Percentiles rank a stretch among this genome's conserved stretches.
Conservation (phyloP, 208 protist species). For the Crithidia brevicula region DNA sequence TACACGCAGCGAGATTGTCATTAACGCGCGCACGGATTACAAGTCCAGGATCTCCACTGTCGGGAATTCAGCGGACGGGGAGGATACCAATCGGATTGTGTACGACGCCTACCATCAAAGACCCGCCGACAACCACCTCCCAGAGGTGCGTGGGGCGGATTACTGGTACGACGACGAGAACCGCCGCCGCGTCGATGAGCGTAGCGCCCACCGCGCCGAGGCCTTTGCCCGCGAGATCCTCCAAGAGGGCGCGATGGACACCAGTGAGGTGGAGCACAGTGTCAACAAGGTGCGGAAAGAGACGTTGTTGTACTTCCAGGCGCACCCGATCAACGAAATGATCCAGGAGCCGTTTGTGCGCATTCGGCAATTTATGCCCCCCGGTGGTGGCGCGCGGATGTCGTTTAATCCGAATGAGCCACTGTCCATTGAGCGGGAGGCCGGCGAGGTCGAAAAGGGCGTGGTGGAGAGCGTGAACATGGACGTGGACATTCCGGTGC, state of each 20-base stretch:
- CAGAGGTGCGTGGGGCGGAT: conserved; percentile 64
- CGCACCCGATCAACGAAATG: conserved; percentile 91
- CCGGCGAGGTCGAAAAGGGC: neutral
- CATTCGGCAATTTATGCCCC: conserved; percentile 55
- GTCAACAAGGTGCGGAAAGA: conserved; percentile 71
- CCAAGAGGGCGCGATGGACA: conserved; percentile 78
- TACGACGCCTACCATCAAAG: conserved; percentile 83
- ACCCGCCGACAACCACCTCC: conserved; percentile 46
- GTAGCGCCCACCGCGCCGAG: conserved; percentile 39
- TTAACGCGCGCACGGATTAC: conserved; percentile 58
- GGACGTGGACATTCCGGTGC: conserved; percentile 73
- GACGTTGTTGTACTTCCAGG: conserved; percentile 84
- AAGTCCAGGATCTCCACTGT: conserved; percentile 25
- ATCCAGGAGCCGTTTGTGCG: conserved; percentile 89
- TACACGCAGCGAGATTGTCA: conserved; percentile 27
- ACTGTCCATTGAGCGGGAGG: conserved; percentile 2
- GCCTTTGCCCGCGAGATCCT: conserved; percentile 57
- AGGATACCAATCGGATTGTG: conserved; percentile 22
- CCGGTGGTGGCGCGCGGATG: conserved; percentile 33
- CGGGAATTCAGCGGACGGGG: conserved; percentile 2
- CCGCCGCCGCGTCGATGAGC: conserved; percentile 52
- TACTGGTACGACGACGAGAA: conserved; percentile 68
- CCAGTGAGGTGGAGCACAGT: conserved; percentile 70
- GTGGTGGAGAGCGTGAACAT: conserved; percentile 45
- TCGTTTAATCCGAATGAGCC: conserved; percentile 37